Evolutionary conservation across 768 basidiomycete genomes (phyloP).

Genomic region (Suillus clintonianus): DNA sequence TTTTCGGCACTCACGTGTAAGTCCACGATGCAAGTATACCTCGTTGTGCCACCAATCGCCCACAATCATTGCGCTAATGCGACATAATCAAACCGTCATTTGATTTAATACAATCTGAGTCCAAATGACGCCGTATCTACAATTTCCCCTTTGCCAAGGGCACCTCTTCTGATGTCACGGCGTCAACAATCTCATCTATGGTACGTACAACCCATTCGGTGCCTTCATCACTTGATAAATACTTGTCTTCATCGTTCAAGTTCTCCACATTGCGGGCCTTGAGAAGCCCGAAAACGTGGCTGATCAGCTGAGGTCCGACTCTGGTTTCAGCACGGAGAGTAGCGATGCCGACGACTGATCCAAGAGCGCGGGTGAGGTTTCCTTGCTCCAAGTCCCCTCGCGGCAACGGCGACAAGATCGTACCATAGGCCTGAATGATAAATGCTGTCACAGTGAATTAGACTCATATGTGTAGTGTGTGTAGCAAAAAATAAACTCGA

Average conservation of each 20-base stretch:
- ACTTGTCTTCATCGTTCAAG: constrained; percentile 69
- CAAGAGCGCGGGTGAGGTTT: constrained; percentile 81
- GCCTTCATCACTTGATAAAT: constrained; percentile 84
- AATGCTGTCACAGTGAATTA: constrained; percentile 53
- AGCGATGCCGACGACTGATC: constrained; percentile 83
- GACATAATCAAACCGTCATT: constrained; percentile 32
- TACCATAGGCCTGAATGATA: constrained; percentile 85
- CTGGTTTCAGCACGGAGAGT: constrained; percentile 82
- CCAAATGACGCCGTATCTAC: constrained; percentile 36
- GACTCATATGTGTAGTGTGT: constrained; percentile 23
- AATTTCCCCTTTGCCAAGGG: constrained; percentile 58
- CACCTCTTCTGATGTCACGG: constrained; percentile 51
- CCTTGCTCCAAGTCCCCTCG: constrained; percentile 70
- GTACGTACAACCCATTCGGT: constrained; percentile 86
- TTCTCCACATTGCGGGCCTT: constrained; percentile 70
- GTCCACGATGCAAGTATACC: constrained; percentile 28
- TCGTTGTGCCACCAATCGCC: constrained; percentile 14
- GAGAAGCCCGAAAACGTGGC: constrained; percentile 88
- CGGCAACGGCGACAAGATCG: constrained; percentile 74
- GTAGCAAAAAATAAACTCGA: constrained; percentile 32
- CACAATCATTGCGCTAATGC: constrained; percentile 18
- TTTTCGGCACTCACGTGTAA: constrained; percentile 32
- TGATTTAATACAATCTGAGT: constrained; percentile 28
- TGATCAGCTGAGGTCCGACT: constrained; percentile 84
- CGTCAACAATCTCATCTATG: constrained; percentile 79